These are phyloP conservation scores for Mitragyna speciosa DNA, from an alignment of 257 asterid species.

Conservation along the genomic window DNA sequence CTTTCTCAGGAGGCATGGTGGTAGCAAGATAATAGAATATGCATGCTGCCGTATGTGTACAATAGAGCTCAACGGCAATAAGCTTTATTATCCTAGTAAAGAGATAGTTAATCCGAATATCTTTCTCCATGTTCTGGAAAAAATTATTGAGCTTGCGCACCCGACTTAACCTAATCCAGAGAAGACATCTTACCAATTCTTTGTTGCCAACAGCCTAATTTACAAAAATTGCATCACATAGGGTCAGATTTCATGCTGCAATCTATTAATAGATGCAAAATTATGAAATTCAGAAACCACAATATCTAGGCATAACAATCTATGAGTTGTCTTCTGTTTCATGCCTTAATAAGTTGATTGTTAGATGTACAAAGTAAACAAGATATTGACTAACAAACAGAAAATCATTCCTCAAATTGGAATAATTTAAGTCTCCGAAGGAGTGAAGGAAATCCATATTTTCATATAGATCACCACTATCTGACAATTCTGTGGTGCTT, in stretches of 20 bases:
- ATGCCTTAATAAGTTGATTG: not conserved
- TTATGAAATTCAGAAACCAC: not conserved
- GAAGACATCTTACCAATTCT: constrained; percentile 81
- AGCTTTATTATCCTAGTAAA: constrained; percentile 82
- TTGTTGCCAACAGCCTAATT: constrained; percentile 56
- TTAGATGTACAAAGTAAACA: not conserved
- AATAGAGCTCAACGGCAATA: constrained; percentile 72
- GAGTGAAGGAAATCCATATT: not conserved
- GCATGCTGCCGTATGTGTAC: constrained; percentile 98
- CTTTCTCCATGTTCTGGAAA: constrained; percentile 77
- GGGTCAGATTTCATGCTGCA: constrained; percentile 3
- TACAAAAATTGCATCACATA: not conserved
- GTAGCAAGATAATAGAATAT: constrained; percentile 92
- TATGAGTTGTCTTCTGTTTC: not conserved
- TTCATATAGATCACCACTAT: not conserved
- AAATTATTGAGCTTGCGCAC: constrained; percentile 62
- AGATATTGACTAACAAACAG: not conserved
- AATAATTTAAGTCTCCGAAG: not conserved
- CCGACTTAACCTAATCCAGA: constrained; percentile 77
- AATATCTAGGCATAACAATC: not conserved
- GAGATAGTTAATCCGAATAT: constrained; percentile 80
- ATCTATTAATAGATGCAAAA: not conserved
- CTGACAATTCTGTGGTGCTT: not conserved
- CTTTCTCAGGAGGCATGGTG: constrained; percentile 67
- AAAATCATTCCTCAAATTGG: not conserved